Percentiles rank a stretch among this genome's conserved stretches.
Conservation (phyloP, 805 yeast genomes). For the Schizosaccharomyces osmophilus region DNA sequence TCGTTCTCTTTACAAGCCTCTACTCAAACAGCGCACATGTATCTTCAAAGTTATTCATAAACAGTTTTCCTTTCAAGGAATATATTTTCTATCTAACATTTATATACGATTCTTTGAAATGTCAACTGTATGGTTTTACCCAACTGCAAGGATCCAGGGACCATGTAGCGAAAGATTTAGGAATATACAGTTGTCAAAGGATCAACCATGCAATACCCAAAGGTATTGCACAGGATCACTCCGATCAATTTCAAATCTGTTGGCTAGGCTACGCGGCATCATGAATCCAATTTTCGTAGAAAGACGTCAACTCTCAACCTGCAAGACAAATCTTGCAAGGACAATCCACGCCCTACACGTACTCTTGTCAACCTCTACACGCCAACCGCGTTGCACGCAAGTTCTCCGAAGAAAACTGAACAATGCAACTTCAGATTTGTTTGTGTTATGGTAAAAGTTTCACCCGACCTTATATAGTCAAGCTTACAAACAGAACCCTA, state of each 20-base stretch:
- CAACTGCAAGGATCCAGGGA: slow-evolving; percentile 2
- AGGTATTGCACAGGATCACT: not conserved
- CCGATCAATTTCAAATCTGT: not conserved
- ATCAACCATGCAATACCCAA: not conserved
- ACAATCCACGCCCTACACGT: not conserved
- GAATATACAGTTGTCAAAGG: not conserved
- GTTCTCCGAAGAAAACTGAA: not conserved
- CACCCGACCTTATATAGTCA: not conserved
- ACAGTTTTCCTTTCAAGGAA: not conserved
- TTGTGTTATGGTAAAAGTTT: too few species aligned
- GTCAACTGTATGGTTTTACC: slow-evolving; percentile 1
- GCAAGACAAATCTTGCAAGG: not conserved
- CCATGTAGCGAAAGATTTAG: slow-evolving; percentile 1
- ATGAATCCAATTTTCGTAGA: not conserved
- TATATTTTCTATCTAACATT: too few species aligned
- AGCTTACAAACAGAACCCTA: not conserved
- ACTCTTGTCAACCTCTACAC: slow-evolving; percentile 1
- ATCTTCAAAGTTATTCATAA: not conserved
- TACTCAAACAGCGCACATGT: too few species aligned
- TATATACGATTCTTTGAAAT: not conserved
- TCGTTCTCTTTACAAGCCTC: too few species aligned
- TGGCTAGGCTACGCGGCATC: not conserved
- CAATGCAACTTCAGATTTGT: not conserved
- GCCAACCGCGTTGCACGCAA: not conserved
- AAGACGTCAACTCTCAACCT: not conserved